Evolutionary conservation across 176 grass and related monocot genomes (phyloP), one percentile per base, ranked within the genome.

Genomic region (Oryza meridionalis): DNA sequence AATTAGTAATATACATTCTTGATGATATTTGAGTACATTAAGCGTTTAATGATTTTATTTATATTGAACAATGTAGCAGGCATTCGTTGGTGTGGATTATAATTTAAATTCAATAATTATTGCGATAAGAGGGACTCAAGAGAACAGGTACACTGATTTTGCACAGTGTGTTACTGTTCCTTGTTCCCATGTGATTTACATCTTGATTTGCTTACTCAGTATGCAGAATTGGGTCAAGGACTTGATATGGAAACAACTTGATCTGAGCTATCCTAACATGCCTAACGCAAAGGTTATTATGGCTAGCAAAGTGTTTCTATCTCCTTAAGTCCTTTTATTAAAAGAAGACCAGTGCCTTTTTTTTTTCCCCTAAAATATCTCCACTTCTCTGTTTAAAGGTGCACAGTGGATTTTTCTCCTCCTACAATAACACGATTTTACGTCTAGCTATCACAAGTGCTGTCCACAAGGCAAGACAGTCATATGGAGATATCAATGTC

Each of bases 81-180:
- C 84, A 73, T 65, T 80, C 5, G 76, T 72, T 0, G 88, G 83
- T 12, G 35, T 90, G 67, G 93, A 72, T 90, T 81, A 91, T 78
- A 88, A 95, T 81, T 77, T 93, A 65, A 92, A 90, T 87, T 80
- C 93, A 40, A 88, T 87, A 43, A 84, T 98, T 65, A 80, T 98
- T 82, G 85, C 91, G 31, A 94, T 98, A 67, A 98, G 93, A 81
- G 96, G 96, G 81, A 98, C 96, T 85, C 96, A 98, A 92, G 93
- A 93, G 73, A 93, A 98, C 77, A 98, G 96, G 96, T 95, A 86
- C 69, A 16, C 33, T 40, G 3, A 42, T 63, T 65, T 38, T 46
- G 21, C 33, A 29, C 53, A 64, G 8, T 16, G 26, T 9, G 19
- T 44, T 51, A 19, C 33, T 68, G 21, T 79, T 74, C 61, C 49